Percentiles rank a stretch among this genome's conserved stretches.
Evolutionary conservation across 129 eudicot species (phyloP).

Genomic region (Flaveria bidentis): DNA sequence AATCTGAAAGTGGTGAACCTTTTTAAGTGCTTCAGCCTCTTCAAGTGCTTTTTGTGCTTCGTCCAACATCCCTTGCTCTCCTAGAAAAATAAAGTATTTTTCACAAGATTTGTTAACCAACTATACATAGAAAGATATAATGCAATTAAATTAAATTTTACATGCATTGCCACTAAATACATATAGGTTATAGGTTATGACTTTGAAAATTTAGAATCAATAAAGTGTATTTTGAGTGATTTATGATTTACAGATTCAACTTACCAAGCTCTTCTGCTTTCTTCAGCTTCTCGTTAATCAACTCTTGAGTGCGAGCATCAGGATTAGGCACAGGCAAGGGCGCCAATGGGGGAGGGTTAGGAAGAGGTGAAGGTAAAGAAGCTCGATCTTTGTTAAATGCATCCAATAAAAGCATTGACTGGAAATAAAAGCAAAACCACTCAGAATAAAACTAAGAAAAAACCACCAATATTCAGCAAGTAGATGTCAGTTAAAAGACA

Average conservation of each 20-base stretch:
- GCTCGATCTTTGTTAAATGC: slow-evolving; percentile 98
- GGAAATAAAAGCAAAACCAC: slow-evolving; percentile 28
- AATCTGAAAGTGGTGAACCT: slow-evolving; percentile 45
- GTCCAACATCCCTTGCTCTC: slow-evolving; percentile 97
- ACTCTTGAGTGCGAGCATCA: slow-evolving; percentile 89
- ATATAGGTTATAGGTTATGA: not conserved
- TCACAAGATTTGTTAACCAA: not conserved
- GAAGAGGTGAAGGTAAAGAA: slow-evolving; percentile 88
- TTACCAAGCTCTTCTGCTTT: slow-evolving; percentile 96
- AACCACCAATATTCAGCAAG: not conserved
- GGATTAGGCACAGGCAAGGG: slow-evolving; percentile 72
- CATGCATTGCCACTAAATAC: not conserved
- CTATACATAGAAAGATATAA: not conserved
- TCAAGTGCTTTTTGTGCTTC: slow-evolving; percentile 94
- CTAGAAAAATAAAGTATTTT: slow-evolving; percentile 39
- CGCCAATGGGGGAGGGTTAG: slow-evolving; percentile 71
- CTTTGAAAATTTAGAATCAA: not conserved
- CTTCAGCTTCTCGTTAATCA: slow-evolving; percentile 95
- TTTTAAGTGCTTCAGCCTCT: slow-evolving; percentile 98
- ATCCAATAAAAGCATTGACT: slow-evolving; percentile 89
- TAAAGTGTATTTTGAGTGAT: not conserved
- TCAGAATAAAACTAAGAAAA: not conserved
- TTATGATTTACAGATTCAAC: slow-evolving; percentile 3
- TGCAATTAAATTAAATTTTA: not conserved
- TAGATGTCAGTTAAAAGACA: not conserved